These are phyloP conservation scores for Comarum palustre DNA, from an alignment of 306 rosid species.

Conservation along the genomic window DNA sequence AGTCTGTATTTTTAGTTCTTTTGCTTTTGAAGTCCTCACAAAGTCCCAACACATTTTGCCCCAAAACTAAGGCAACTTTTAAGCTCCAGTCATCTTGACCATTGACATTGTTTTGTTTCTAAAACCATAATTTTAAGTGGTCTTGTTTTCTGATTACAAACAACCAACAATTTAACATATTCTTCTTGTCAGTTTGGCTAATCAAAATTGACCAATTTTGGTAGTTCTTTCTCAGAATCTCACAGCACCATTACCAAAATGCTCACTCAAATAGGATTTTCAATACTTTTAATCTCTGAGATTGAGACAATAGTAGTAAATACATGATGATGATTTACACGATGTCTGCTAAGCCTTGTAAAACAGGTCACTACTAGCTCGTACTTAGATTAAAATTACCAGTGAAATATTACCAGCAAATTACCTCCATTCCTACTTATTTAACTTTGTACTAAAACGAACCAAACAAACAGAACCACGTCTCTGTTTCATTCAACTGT, in stretches of 20 bases:
- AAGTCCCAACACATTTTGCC: not conserved
- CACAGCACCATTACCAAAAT: not conserved
- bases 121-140: not conserved
- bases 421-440: not conserved
- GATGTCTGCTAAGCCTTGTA: conserved; percentile 4
- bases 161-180: not conserved
- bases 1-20: not conserved
- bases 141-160: not conserved
- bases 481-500: not conserved
- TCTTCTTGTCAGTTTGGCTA: not conserved
- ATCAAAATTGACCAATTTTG: not conserved
- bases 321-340: not conserved
- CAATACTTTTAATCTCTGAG: not conserved
- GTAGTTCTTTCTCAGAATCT: not conserved
- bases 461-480: not conserved
- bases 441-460: not conserved
- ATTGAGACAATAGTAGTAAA: not conserved
- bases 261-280: not conserved
- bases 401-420: conserved; percentile 17
- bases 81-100: not conserved
- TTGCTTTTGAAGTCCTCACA: not conserved
- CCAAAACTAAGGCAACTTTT: conserved; percentile 1
- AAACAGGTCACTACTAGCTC: not conserved
- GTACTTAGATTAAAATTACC: not conserved
- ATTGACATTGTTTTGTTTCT: not conserved